Percentiles rank a stretch among this genome's conserved stretches.
Conservation (phyloP, 805 yeast genomes). For the Starmerella bacillaris region DNA sequence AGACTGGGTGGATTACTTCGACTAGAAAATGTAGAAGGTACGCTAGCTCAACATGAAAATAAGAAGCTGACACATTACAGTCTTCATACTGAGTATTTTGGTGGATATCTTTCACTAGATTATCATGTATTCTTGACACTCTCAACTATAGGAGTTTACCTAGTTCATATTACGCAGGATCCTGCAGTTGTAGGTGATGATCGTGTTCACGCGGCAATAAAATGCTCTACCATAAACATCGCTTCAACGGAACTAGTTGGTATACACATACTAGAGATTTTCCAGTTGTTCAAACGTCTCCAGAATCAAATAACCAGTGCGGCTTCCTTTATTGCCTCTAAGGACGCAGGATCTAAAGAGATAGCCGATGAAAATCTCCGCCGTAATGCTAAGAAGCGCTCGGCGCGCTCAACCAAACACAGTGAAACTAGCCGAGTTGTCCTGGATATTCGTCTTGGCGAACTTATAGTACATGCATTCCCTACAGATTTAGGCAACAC, state of each 20-base stretch:
- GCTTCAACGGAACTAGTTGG: conserved; percentile 74
- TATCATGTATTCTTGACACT: conserved; percentile 67
- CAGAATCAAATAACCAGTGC: conserved; percentile 13
- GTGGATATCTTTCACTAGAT: conserved; percentile 55
- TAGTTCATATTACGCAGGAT: conserved; percentile 50
- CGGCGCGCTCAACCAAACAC: background rate
- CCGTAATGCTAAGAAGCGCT: background rate
- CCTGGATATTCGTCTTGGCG: conserved; percentile 27
- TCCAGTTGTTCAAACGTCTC: conserved; percentile 24
- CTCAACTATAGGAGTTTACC: conserved; percentile 29
- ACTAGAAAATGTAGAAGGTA: conserved; percentile 33
- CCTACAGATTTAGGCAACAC: conserved; percentile 70
- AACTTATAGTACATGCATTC: conserved; percentile 42
- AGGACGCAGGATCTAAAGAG: background rate
- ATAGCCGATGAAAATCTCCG: background rate
- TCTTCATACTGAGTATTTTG: conserved; percentile 37
- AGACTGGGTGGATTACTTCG: conserved; percentile 58
- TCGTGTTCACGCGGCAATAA: conserved; percentile 26
- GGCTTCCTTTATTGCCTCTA: conserved; percentile 3
- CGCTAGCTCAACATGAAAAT: conserved; percentile 30
- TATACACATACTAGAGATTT: conserved; percentile 62
- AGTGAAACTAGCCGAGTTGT: background rate
- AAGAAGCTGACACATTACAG: background rate
- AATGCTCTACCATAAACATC: conserved; percentile 35
- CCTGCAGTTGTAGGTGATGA: conserved; percentile 30